Conservation (phyloP, 2,329 filamentous ascomycete genomes). For the Pyrenophora teres region DNA sequence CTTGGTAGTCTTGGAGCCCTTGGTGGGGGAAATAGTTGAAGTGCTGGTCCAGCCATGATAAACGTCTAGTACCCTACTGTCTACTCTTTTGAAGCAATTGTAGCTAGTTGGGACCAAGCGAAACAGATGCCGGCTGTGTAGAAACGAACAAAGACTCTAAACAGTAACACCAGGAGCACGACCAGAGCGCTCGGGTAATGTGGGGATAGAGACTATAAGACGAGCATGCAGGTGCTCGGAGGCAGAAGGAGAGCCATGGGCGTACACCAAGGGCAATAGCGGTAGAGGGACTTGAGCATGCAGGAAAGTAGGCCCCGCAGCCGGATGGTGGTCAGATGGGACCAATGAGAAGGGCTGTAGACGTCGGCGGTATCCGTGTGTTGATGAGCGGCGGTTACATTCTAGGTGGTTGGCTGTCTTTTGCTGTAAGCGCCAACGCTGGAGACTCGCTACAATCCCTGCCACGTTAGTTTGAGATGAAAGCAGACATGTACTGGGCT, state of each 20-base stretch:
- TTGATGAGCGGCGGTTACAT: conserved; percentile 42
- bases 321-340: conserved; percentile 26
- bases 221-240: conserved; percentile 13
- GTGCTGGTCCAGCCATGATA: conserved; percentile 42
- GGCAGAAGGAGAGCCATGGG: conserved; percentile 18
- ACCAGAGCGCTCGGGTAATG: conserved; percentile 31
- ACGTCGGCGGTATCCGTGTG: conserved; percentile 40
- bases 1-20: conserved; percentile 41
- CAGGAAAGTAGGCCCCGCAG: conserved; percentile 36
- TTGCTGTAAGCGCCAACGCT: conserved; percentile 44
- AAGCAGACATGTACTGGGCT: conserved; percentile 13
- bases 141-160: conserved; percentile 16
- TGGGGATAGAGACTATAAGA: conserved; percentile 45
- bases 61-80: conserved; percentile 11
- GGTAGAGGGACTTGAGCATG: conserved; percentile 41
- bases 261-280: conserved; percentile 36
- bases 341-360: conserved; percentile 41
- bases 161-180: conserved; percentile 23
- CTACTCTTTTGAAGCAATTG: conserved; percentile 21
- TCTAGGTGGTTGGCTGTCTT: conserved; percentile 42
- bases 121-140: conserved; percentile 16
- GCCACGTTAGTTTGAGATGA: conserved; percentile 26
- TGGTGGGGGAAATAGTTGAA: conserved; percentile 48
- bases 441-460: conserved; percentile 34
- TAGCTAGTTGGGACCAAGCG: conserved; percentile 23